These are phyloP conservation scores for Lippia alba DNA, from an alignment of 305 asterid species.

Conservation along the genomic window DNA sequence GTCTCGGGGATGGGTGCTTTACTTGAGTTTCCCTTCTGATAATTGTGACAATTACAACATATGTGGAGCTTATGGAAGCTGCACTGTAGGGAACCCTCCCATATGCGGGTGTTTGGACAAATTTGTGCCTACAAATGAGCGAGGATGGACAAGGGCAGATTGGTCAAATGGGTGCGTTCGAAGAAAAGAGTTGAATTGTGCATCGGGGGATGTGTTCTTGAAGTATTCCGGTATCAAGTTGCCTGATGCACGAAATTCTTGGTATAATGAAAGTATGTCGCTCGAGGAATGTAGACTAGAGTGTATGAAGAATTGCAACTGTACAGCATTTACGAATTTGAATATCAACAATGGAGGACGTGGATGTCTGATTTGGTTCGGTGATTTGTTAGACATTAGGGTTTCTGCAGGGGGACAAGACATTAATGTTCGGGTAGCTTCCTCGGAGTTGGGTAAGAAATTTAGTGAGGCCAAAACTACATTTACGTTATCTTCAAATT, in stretches of 20 bases:
- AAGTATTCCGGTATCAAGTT: constrained; percentile 20
- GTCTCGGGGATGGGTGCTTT: too few relatives aligned
- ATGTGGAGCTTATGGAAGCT: constrained; percentile 22
- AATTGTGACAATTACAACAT: too few relatives aligned
- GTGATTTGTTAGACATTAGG: neutral
- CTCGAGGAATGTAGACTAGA: too few relatives aligned
- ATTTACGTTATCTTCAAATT: too few relatives aligned
- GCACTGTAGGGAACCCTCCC: constrained; percentile 6
- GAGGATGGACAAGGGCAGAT: constrained; percentile 10
- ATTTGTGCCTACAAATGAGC: constrained; percentile 8
- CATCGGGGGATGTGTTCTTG: constrained; percentile 4
- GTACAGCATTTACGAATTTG: constrained; percentile 25
- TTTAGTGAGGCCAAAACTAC: neutral
- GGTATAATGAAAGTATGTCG: too few relatives aligned
- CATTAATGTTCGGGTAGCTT: constrained; percentile 28
- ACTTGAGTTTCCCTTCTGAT: too few relatives aligned
- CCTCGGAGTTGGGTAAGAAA: constrained; percentile 26
- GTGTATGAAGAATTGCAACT: constrained; percentile 27
- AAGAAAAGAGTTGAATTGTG: constrained; percentile 18
- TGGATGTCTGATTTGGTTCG: constrained; percentile 22
- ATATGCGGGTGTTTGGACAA: constrained; percentile 25
- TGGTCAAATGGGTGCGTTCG: constrained; percentile 4
- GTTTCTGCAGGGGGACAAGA: constrained; percentile 16
- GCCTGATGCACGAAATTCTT: constrained; percentile 14
- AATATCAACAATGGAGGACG: constrained; percentile 7